Conservation (phyloP, 2,329 filamentous ascomycete species). For the Trichophyton mentagrophytes region DNA sequence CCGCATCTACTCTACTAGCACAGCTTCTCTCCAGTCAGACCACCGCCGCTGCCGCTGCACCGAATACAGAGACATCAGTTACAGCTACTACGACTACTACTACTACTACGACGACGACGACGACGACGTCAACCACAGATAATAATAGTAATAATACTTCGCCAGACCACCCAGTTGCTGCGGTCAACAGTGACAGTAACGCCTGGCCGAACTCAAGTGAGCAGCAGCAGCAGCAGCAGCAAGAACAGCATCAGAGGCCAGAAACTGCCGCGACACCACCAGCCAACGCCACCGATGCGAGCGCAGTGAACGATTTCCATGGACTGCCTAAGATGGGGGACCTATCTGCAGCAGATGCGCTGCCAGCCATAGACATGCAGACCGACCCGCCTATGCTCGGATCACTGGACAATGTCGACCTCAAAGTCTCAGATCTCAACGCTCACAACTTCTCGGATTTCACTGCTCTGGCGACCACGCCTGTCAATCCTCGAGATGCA, state of each 20-base stretch:
- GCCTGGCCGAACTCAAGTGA: background rate
- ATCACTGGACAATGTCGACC: background rate
- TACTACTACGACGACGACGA: no score
- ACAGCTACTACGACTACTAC: no score
- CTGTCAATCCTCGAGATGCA: slow-evolving; percentile 25
- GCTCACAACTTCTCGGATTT: slow-evolving; percentile 17
- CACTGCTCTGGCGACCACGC: slow-evolving; percentile 24
- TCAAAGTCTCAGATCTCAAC: slow-evolving; percentile 8
- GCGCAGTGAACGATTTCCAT: background rate
- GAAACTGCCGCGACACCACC: background rate
- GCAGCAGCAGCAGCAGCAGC: background rate
- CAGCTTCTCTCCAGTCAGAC: slow-evolving; percentile 29
- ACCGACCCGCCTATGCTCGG: background rate
- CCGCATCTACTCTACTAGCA: slow-evolving; percentile 30
- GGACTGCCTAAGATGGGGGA: background rate
- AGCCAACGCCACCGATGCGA: background rate
- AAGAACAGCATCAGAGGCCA: no score
- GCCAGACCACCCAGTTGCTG: background rate
- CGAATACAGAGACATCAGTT: no score
- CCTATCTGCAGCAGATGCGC: background rate
- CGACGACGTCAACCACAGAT: no score
- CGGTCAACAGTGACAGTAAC: background rate
- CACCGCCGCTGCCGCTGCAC: background rate
- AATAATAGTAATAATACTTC: background rate
- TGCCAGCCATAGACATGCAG: background rate